Evolutionary conservation across 768 basidiomycete genomes (phyloP), one percentile per base, ranked within the genome.

Genomic region (Psilocybe sp.): DNA sequence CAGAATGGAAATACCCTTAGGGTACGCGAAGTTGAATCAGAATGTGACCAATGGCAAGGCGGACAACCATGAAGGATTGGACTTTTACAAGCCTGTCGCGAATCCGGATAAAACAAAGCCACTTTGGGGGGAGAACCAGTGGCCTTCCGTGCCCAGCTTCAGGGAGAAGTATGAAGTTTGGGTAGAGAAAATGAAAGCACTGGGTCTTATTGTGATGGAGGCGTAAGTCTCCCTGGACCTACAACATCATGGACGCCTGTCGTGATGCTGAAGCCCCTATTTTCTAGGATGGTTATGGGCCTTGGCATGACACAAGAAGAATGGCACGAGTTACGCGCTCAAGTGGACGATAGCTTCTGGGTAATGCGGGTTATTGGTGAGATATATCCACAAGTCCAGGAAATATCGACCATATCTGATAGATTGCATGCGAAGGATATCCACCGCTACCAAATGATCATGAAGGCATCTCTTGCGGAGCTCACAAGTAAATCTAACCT

Each of bases 261-360:
- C 15, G 16, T 33, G 16, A 32, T n/a, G 7, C 13, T 44, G 16
- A 14, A 42, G 31, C 23, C 34, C 34, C 47, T 15, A n/a, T 5
- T 9, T 33, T 36, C 16, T 35, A 93, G 91, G 18, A 94, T 95
- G 89, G 83, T 89, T 1, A 70, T 73, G 51, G 93, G 92, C 6
- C 70, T 96, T 5, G 87, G 88, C 9, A 79, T 92, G 82, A 77
- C 76, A 4, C 48, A 64, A 0, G 76, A 80, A 1, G 93, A 94
- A 60, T 89, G 88, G 85, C 52, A 70, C 11, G 77, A 79, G 0
- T 72, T 96, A 41, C 77, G 79, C n/a, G 61, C 64, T 19, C 78
- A 86, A 63, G 85, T 95, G 0, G 81, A 91, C 51, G 84, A 95
- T 55, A 85, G 84, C 56, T 97, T 96, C 61, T 96, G 94, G 94